Evolutionary conservation across 345 rosid species (phyloP).

Genomic region (Pugionium cornutum): DNA sequence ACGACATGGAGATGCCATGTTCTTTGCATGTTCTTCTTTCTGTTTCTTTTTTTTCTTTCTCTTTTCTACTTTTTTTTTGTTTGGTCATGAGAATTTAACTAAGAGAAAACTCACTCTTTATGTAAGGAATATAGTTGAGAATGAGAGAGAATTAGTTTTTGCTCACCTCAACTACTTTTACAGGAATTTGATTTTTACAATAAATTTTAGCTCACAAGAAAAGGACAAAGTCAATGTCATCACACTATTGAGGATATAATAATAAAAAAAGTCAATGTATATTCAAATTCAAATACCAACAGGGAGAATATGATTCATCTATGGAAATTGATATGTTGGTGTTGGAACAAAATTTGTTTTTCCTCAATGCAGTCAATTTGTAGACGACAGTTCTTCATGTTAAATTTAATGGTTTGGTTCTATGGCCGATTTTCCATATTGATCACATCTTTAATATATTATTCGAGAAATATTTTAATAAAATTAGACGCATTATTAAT

Average conservation of each 20-base stretch:
- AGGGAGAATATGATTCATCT: slow-evolving; percentile 12
- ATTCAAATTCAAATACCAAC: neutral
- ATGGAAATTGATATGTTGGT: neutral
- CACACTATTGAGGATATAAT: neutral
- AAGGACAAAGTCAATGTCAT: slow-evolving; percentile 5
- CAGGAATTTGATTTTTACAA: neutral
- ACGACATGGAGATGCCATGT: slow-evolving; percentile 43
- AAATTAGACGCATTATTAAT: too few species aligned
- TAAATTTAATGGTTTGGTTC: slow-evolving; percentile 4
- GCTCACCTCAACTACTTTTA: neutral
- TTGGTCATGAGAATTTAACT: slow-evolving; percentile 23
- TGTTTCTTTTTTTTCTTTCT: neutral
- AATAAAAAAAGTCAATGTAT: neutral
- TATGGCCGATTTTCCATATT: slow-evolving; percentile 1
- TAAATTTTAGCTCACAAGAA: neutral
- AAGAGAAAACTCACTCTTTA: slow-evolving; percentile 19
- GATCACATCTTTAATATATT: neutral
- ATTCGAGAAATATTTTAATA: too few species aligned
- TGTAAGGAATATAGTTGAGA: slow-evolving; percentile 18
- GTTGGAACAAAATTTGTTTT: neutral
- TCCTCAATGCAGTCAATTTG: slow-evolving; percentile 5
- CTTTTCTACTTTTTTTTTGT: slow-evolving; percentile 1
- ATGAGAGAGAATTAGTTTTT: slow-evolving; percentile 3
- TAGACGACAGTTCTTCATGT: neutral
- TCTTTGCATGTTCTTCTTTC: slow-evolving; percentile 35